These are phyloP conservation scores for Xylaria flabelliformis DNA, from an alignment of 495 filamentous ascomycete species.

Conservation along the genomic window DNA sequence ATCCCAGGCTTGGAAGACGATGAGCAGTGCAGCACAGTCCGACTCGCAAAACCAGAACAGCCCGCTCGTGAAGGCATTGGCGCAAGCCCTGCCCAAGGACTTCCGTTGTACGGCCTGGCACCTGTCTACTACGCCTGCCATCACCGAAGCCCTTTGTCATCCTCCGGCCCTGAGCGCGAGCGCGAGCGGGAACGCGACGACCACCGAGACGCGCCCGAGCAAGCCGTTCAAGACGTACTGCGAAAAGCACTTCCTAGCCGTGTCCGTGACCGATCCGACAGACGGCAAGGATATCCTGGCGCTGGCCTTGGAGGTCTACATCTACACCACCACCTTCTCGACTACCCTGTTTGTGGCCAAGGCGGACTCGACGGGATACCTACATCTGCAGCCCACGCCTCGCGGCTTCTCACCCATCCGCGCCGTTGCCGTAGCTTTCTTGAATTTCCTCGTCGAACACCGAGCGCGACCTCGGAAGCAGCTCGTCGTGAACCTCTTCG, in stretches of 20 bases:
- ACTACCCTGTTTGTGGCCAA: conserved; percentile 95
- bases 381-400: conserved; percentile 67
- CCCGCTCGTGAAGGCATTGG: conserved; percentile 60
- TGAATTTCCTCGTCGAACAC: conserved; percentile 72
- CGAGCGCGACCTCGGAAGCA: conserved; percentile 71
- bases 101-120: conserved; percentile 79
- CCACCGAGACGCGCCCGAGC: conserved; percentile 30
- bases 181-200: conserved; percentile 44
- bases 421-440: conserved; percentile 73
- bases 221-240: conserved; percentile 70
- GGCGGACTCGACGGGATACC: conserved; percentile 92
- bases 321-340: conserved; percentile 76
- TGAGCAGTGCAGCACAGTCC: conserved; percentile 30
- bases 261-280: conserved; percentile 61
- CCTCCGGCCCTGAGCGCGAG: conserved; percentile 67
- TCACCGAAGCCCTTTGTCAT: conserved; percentile 75
- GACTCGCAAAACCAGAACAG: conserved; percentile 14
- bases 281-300: conserved; percentile 44
- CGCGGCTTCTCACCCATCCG: conserved; percentile 73
- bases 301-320: conserved; percentile 63
- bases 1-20: conserved; percentile 15
- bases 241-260: conserved; percentile 84
- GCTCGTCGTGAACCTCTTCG: conserved; percentile 88
- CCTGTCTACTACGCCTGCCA: conserved; percentile 82
- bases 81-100: conserved; percentile 72